phyloP scores from a whole-genome alignment of 2,329 filamentous ascomycete genomes.

The Nannizziopsis arthrosporioides region DNA sequence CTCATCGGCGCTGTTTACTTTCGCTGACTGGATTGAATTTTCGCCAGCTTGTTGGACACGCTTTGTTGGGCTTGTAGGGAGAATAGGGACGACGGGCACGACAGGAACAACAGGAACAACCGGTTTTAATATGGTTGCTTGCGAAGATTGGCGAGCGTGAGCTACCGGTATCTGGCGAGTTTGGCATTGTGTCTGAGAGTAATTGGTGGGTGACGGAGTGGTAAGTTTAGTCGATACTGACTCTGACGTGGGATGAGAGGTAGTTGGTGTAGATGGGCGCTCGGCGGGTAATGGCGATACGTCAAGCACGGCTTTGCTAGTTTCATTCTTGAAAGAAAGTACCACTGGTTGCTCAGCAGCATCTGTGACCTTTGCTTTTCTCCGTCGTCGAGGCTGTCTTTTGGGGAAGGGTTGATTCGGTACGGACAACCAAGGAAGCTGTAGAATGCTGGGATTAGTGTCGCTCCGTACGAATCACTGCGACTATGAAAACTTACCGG shows the following conservation, averaged over 20 bases:
- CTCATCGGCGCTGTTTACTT: not conserved
- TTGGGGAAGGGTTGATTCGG: slow-evolving; percentile 45
- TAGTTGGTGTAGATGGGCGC: slow-evolving; percentile 43
- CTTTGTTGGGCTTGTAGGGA: slow-evolving; percentile 24
- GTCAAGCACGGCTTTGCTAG: slow-evolving; percentile 12
- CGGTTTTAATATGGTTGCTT: slow-evolving; percentile 27
- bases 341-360: slow-evolving; percentile 32
- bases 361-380: slow-evolving; percentile 29
- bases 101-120: slow-evolving; percentile 41
- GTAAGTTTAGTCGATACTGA: slow-evolving; percentile 44
- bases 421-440: slow-evolving; percentile 52
- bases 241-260: slow-evolving; percentile 48
- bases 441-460: slow-evolving; percentile 7
- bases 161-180: slow-evolving; percentile 4
- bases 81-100: slow-evolving; percentile 36
- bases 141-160: slow-evolving; percentile 24
- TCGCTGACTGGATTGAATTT: slow-evolving; percentile 2
- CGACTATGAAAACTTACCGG: slow-evolving; percentile 19
- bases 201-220: slow-evolving; percentile 43
- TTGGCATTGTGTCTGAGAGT: slow-evolving; percentile 20
- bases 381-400: slow-evolving; percentile 38
- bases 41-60: slow-evolving; percentile 14
- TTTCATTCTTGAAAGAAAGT: slow-evolving; percentile 38
- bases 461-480: not conserved
- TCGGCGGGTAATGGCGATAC: slow-evolving; percentile 16